Evolutionary conservation across 108 stramenopile species (phyloP), one percentile per base, ranked within the genome.

Genomic region (Conticribra weissflogii): DNA sequence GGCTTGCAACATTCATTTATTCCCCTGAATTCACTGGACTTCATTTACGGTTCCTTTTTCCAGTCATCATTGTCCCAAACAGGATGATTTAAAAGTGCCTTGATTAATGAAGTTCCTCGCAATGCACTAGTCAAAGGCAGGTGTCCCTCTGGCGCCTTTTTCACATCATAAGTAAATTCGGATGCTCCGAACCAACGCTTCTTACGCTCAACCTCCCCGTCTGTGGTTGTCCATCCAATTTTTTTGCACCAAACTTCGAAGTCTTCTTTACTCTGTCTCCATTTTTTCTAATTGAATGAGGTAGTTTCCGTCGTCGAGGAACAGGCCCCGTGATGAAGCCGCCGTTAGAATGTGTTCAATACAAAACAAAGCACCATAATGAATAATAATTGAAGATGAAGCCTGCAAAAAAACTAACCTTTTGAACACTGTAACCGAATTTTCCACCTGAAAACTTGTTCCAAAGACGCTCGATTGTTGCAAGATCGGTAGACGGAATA

Each of bases 121-220:
- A 98, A 65, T 2, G 98, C 98, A 80, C 94, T 95, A 2, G 98
- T 98, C 16, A 98, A 85, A 19, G 98, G 98, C 49, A 98, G 82
- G 64, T 98, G 98, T 48, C 96, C 98, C 68, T 88, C 88, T 7
- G 92, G 93, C 21, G 98, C 98, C 82, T 96, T 96, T 66, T 96
- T 95, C 32, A 96, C 82, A 72, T 97, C 96, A 64, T 98, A 98
- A 62, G 87, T 96, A 59, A 98, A 98, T 69, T 98, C 98, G 21
- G 92, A 95, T 27, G 91, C 89, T 31, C 97, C 97, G 63, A 98
- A 98, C 97, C 97, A 98, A 55, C 91, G 87, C 83, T 96, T 91
- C 87, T 97, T 98, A 32, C 96, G 78, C 66, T 97, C 96, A 15
- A 96, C 91, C 60, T 97, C 96, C 7, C 93, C 94, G 66, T 97